Evolutionary conservation across 1,139 yeast genomes (phyloP), one percentile per base, ranked within the genome.

Genomic region (Candida pseudoviswanathii): DNA sequence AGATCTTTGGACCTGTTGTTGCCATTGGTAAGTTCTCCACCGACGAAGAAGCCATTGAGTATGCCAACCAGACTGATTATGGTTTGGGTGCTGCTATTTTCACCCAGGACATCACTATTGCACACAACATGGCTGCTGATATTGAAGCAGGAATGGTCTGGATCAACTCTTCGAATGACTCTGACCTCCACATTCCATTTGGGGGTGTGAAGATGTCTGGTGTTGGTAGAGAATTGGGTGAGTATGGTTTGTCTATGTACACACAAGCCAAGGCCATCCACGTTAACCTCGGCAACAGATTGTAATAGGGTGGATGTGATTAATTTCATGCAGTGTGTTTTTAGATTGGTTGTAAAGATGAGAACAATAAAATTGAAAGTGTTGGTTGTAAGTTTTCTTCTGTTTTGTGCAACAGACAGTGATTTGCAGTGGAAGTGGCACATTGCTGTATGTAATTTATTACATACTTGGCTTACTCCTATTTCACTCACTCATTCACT

Each of bases 171-270:
- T 84, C 92, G 48, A 89, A 90, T 64, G 94, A 88, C 65, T 84
- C 89, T 47, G 92, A 86, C 61, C 68, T 75, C 51, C 84, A 82
- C 58, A 77, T 88, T 56, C 97, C 97, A 53, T 90, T 90, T 64
- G 96, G 97, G 33, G 81, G 81, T 48, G 79, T 75, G 41, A 90
- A 90, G 74, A 77, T 82, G 84, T 81, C 89, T 61, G 97, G 97
- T 58, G 78, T 88, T 55, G 96, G 96, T 50, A 82, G 96, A 66
- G 97, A 90, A 71, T 77, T 90, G 58, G 96, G 96, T 51, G 86
- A 86, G 64, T 84, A 85, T 61, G 97, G 96, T 53, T 76, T 90
- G 51, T 75, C 79, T 50, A 79, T 83, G 56, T 90, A 89, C 71
- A 84, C 95, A 34, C 89, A 86, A 64, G 83, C 85, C 51, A 90